Conservation (phyloP, 1,284 basidiomycete species). For the Malassezia nana region DNA sequence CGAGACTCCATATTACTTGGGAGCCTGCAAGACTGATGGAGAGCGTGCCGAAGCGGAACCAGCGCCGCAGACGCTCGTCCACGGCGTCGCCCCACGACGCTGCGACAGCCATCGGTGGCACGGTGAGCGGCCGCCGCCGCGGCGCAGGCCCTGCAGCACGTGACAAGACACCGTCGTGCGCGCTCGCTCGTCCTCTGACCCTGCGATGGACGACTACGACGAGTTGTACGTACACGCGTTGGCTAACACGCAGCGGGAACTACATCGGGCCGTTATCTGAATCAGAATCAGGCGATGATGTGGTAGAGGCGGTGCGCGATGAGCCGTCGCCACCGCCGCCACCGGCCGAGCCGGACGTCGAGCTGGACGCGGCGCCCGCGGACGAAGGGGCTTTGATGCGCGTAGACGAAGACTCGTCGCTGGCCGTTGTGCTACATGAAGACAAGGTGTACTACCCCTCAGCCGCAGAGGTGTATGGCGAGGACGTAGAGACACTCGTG, state of each 20-base stretch:
- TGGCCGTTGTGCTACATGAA: conserved; percentile 85
- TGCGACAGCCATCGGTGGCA: background rate
- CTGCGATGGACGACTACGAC: conserved; percentile 44
- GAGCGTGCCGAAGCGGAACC: conserved; percentile 36
- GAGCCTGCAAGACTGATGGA: conserved; percentile 61
- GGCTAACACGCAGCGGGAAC: conserved; percentile 27
- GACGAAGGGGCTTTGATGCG: conserved; percentile 26
- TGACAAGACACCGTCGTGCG: background rate
- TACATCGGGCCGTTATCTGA: conserved; percentile 47
- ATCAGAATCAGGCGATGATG: conserved; percentile 47
- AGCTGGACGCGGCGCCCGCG: conserved; percentile 53
- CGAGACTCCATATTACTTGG: conserved; percentile 83
- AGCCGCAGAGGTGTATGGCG: conserved; percentile 81
- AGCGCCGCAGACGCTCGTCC: conserved; percentile 2
- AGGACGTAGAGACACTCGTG: conserved; percentile 87
- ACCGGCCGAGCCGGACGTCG: conserved; percentile 9
- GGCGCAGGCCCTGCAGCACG: background rate
- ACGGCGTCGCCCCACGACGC: conserved; percentile 1
- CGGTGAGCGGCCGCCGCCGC: background rate
- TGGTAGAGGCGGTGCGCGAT: conserved; percentile 57
- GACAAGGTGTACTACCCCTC: conserved; percentile 97
- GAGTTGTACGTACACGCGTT: conserved; percentile 26
- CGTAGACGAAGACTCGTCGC: conserved; percentile 53
- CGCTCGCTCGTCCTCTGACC: background rate
- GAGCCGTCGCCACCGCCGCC: background rate